Evolutionary conservation across 805 yeast genomes (phyloP).

Genomic region (Zygosaccharomyces kombuchaensis): DNA sequence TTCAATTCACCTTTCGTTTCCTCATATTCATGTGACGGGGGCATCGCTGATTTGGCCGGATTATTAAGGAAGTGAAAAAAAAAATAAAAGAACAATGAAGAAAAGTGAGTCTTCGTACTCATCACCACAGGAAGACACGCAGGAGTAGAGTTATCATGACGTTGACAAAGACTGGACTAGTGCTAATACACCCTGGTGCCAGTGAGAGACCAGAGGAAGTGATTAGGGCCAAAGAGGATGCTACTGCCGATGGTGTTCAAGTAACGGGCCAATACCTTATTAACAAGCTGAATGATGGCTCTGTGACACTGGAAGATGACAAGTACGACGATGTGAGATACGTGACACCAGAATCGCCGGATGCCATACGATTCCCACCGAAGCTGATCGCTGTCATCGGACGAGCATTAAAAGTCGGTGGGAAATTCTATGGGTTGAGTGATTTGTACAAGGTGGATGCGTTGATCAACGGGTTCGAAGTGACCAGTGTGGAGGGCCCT

Average conservation of each 20-base stretch:
- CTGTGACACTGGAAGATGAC: slow-evolving; percentile 37
- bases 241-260: slow-evolving; percentile 27
- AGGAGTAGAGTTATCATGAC: slow-evolving; percentile 7
- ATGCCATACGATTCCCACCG: slow-evolving; percentile 43
- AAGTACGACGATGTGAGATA: slow-evolving; percentile 46
- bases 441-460: slow-evolving; percentile 47
- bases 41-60: not conserved
- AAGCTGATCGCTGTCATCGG: slow-evolving; percentile 40
- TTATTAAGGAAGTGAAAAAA: not conserved
- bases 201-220: slow-evolving; percentile 53
- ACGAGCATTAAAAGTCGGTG: slow-evolving; percentile 40
- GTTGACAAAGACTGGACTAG: slow-evolving; percentile 29
- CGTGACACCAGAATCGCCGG: slow-evolving; percentile 51
- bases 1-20: slow-evolving; percentile 2
- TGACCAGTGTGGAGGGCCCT: slow-evolving; percentile 30
- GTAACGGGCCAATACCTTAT: slow-evolving; percentile 49
- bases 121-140: not conserved
- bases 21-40: not conserved
- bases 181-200: slow-evolving; percentile 63
- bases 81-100: not conserved
- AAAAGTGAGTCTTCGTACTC: not conserved
- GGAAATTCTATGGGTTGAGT: slow-evolving; percentile 50
- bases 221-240: slow-evolving; percentile 34
- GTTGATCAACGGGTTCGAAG: slow-evolving; percentile 58
- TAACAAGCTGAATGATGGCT: slow-evolving; percentile 51